phyloP scores from a whole-genome alignment of 768 basidiomycete species.

The Xerocomellus amylosporus region DNA sequence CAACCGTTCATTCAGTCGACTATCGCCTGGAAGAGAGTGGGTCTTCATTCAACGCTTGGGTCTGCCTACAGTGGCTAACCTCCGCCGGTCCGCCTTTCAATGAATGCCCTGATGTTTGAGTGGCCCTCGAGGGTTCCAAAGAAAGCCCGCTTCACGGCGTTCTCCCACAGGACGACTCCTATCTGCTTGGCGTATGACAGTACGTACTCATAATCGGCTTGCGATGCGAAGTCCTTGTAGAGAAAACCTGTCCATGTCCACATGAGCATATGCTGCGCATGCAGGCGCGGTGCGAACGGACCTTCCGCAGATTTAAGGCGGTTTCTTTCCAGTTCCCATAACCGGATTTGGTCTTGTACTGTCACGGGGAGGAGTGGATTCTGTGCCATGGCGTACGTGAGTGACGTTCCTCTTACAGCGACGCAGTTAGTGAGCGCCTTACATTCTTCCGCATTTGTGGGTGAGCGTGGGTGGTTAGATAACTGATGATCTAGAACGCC shows the following conservation, averaged over 20 bases:
- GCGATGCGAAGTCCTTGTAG: constrained; percentile 83
- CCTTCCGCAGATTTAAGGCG: constrained; percentile 87
- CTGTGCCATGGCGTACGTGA: constrained; percentile 39
- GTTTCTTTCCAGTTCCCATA: constrained; percentile 97
- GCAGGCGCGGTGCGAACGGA: constrained; percentile 32
- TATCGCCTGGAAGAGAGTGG: constrained; percentile 2
- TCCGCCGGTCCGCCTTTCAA: constrained; percentile 61
- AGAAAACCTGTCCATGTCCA: constrained; percentile 62
- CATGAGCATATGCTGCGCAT: constrained; percentile 12
- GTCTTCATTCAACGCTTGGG: neutral
- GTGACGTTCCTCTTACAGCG: neutral
- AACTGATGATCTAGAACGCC: constrained; percentile 80
- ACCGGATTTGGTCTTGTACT: constrained; percentile 94
- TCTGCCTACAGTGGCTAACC: constrained; percentile 18
- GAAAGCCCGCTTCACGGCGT: constrained; percentile 67
- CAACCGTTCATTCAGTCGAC: constrained; percentile 6
- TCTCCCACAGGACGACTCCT: constrained; percentile 84
- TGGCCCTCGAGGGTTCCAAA: constrained; percentile 81
- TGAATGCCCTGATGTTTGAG: constrained; percentile 73
- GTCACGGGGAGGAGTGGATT: constrained; percentile 94
- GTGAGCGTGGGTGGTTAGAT: constrained; percentile 91
- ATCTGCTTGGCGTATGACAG: constrained; percentile 81
- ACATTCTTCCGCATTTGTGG: constrained; percentile 98
- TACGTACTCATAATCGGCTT: constrained; percentile 85
- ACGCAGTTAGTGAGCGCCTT: constrained; percentile 22